phyloP scores from a whole-genome alignment of 1,139 yeast genomes.

The Kodamaea anthophila region DNA sequence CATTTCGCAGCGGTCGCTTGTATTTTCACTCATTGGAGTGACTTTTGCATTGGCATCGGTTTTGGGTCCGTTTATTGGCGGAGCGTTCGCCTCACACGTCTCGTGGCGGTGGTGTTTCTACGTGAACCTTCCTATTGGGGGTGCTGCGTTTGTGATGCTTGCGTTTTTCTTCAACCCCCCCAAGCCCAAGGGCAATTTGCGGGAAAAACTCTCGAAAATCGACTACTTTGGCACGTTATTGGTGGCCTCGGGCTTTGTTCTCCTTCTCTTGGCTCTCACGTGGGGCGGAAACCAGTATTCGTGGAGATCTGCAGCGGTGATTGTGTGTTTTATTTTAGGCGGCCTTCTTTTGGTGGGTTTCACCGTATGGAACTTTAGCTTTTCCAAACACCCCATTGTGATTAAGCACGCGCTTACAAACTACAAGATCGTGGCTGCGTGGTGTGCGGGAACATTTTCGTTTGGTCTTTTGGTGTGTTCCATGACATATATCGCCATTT shows the following conservation, averaged over 20 bases:
- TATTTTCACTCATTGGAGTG: conserved; percentile 44
- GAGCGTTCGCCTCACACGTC: conserved; percentile 54
- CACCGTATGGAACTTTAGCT: conserved; percentile 42
- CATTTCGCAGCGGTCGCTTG: conserved; percentile 49
- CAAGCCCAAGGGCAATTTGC: conserved; percentile 32
- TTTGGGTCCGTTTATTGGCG: conserved; percentile 64
- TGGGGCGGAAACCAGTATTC: conserved; percentile 44
- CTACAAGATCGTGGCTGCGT: conserved; percentile 34
- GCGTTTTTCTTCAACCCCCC: conserved; percentile 33
- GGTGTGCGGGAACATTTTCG: conserved; percentile 29
- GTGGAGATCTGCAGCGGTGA: conserved; percentile 54
- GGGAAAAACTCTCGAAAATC: conserved; percentile 33
- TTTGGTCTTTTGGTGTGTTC: conserved; percentile 42
- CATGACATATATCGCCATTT: conserved; percentile 44
- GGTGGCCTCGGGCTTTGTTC: conserved; percentile 35
- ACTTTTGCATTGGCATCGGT: conserved; percentile 53
- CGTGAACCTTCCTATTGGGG: conserved; percentile 21
- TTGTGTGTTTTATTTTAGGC: conserved; percentile 51
- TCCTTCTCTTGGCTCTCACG: conserved; percentile 44
- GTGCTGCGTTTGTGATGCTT: conserved; percentile 3
- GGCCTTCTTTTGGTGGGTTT: conserved; percentile 37
- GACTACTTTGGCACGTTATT: conserved; percentile 46
- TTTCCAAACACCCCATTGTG: conserved; percentile 42
- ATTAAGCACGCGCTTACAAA: conserved; percentile 34
- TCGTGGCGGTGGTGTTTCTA: conserved; percentile 81